phyloP scores from a whole-genome alignment of 768 basidiomycete species.

The Termitomyces sp. region DNA sequence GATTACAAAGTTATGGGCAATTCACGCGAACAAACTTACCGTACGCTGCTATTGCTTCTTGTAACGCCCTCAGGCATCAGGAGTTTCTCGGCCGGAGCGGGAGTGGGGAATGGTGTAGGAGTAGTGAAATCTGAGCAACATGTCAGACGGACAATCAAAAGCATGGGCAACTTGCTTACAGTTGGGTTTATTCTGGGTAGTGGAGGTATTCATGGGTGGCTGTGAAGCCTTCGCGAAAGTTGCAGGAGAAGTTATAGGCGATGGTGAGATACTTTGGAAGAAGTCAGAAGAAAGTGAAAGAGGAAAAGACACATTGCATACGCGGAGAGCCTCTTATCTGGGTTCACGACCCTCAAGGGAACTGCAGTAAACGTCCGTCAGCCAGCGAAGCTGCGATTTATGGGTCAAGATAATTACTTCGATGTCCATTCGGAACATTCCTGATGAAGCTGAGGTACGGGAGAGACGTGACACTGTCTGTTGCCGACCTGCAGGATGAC shows the following conservation, averaged over 20 bases:
- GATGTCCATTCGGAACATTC: slow-evolving; percentile 40
- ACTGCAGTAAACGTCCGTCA: slow-evolving; percentile 20
- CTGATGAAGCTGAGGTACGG: slow-evolving; percentile 41
- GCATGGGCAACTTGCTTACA: not conserved
- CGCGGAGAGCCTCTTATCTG: slow-evolving; percentile 32
- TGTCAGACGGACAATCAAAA: not conserved
- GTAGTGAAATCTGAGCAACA: not conserved
- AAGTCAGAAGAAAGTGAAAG: not conserved
- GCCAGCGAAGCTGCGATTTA: not conserved
- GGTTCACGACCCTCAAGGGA: slow-evolving; percentile 32
- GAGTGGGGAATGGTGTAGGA: slow-evolving; percentile 3
- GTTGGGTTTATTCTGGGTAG: not conserved
- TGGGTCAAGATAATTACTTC: slow-evolving; percentile 23
- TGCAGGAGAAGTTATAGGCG: not conserved
- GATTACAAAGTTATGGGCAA: not conserved
- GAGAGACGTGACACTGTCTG: slow-evolving; percentile 44
- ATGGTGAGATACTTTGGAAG: slow-evolving; percentile 7
- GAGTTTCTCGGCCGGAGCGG: not conserved
- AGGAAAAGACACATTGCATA: slow-evolving; percentile 13
- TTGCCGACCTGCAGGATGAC: slow-evolving; percentile 27
- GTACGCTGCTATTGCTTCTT: slow-evolving; percentile 7
- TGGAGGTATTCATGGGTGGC: not conserved
- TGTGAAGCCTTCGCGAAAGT: not conserved
- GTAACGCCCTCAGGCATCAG: slow-evolving; percentile 2
- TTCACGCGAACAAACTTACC: not conserved